Conservation (phyloP, 768 basidiomycete genomes). For the Mycena kentingensis region DNA sequence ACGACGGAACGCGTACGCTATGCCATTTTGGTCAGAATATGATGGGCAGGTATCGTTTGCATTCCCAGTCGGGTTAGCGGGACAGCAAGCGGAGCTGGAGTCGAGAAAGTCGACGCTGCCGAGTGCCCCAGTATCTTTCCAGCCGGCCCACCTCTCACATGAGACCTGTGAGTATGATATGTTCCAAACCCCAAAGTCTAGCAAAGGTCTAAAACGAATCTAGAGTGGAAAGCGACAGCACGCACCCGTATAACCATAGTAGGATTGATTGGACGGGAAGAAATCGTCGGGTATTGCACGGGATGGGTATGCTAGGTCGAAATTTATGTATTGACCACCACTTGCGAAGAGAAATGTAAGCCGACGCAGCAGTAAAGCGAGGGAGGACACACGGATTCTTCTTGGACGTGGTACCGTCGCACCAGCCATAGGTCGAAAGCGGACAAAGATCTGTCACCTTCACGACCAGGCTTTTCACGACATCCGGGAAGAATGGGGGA, state of each 20-base stretch:
- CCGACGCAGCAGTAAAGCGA: neutral
- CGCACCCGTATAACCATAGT: slow-evolving; percentile 59
- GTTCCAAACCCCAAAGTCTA: slow-evolving; percentile 87
- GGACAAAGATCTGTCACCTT: slow-evolving; percentile 86
- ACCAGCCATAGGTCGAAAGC: slow-evolving; percentile 62
- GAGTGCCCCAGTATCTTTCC: slow-evolving; percentile 56
- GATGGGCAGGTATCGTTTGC: slow-evolving; percentile 63
- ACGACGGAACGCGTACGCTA: slow-evolving; percentile 51
- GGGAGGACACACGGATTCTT: slow-evolving; percentile 55
- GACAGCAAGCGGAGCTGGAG: slow-evolving; percentile 66
- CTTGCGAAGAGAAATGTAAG: slow-evolving; percentile 36
- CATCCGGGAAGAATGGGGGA: slow-evolving; percentile 70
- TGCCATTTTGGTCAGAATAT: slow-evolving; percentile 65
- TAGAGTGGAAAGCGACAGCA: slow-evolving; percentile 7
- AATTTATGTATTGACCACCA: slow-evolving; percentile 71
- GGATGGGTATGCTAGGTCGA: slow-evolving; percentile 82
- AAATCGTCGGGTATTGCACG: slow-evolving; percentile 66
- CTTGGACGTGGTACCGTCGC: slow-evolving; percentile 60
- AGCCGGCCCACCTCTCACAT: slow-evolving; percentile 70
- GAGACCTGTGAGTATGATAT: slow-evolving; percentile 67
- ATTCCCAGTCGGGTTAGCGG: slow-evolving; percentile 58
- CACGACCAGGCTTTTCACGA: slow-evolving; percentile 62
- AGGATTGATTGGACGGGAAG: slow-evolving; percentile 68
- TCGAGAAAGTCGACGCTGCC: slow-evolving; percentile 66
- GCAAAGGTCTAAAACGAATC: neutral